These are phyloP conservation scores for Lobosporangium transversale DNA, from an alignment of 192 early-diverging fungal genomes.

Conservation along the genomic window DNA sequence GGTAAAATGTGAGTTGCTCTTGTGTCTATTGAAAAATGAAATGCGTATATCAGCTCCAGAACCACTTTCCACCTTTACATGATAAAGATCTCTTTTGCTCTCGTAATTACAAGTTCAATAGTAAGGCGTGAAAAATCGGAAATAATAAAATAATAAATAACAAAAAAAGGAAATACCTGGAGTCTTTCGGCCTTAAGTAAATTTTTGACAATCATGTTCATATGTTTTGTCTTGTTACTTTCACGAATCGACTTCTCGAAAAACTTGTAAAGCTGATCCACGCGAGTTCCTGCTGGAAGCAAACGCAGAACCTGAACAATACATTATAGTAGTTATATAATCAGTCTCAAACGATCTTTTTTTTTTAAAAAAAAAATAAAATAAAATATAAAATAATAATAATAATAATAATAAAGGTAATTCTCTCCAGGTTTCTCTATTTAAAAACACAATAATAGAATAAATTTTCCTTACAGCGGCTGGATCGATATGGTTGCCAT, in stretches of 20 bases:
- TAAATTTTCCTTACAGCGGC: conserved; percentile 52
- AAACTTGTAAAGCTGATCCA: conserved; percentile 62
- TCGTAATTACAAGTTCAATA: conserved; percentile 6
- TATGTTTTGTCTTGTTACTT: conserved; percentile 67
- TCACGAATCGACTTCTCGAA: conserved; percentile 72
- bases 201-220: conserved; percentile 76
- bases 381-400: no score
- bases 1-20: conserved; percentile 68
- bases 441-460: background rate
- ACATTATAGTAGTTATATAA: no score
- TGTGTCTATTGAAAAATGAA: conserved; percentile 62
- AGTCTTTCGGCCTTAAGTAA: conserved; percentile 72
- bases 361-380: no score
- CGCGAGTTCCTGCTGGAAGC: conserved; percentile 51
- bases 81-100: no score
- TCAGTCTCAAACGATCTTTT: no score
- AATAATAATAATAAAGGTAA: no score
- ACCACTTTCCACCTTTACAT: no score
- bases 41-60: no score
- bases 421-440: no score
- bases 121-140: background rate
- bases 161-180: no score
- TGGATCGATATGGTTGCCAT: conserved; percentile 75
- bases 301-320: conserved; percentile 55
- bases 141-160: no score